Conservation (phyloP, 768 basidiomycete species). For the Peribolospora baueri region DNA sequence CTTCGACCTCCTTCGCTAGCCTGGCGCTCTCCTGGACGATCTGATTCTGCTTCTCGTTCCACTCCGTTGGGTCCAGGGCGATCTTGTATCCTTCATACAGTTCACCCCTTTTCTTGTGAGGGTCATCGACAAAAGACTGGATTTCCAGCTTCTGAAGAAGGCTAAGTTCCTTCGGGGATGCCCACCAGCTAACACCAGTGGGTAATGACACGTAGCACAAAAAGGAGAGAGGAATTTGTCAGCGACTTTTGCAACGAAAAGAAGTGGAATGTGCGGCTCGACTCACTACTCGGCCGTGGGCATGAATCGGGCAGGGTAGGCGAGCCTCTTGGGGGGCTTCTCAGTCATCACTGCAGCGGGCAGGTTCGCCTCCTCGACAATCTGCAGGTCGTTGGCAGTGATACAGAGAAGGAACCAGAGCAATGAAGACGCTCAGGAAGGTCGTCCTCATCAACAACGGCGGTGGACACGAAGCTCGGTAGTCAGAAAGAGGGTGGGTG, state of each 20-base stretch:
- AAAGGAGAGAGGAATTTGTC: constrained; percentile 5
- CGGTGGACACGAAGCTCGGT: no score
- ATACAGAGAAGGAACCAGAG: no score
- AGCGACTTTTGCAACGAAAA: constrained; percentile 1
- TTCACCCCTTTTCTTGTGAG: constrained; percentile 47
- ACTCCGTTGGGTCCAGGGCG: constrained; percentile 44
- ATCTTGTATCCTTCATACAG: constrained; percentile 43
- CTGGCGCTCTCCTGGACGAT: no score
- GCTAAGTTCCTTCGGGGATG: constrained; percentile 54
- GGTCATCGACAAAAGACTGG: constrained; percentile 51
- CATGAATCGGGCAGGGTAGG: constrained; percentile 64
- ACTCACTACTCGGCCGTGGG: constrained; percentile 78
- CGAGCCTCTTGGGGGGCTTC: constrained; percentile 43
- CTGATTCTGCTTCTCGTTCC: constrained; percentile 22
- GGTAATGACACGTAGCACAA: neutral
- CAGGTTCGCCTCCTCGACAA: constrained; percentile 48
- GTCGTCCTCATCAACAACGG: no score
- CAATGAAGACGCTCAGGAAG: no score
- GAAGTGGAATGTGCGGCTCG: constrained; percentile 9
- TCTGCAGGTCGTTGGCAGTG: constrained; percentile 24
- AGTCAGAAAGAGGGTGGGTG: no score
- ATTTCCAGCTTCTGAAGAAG: constrained; percentile 57
- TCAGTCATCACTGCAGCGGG: constrained; percentile 39
- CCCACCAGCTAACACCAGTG: constrained; percentile 43
- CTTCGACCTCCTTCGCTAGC: constrained; percentile 26